Percentiles rank a stretch among this genome's conserved stretches.
These are phyloP conservation scores for Halophytophthora batemanensis DNA, from an alignment of 352 stramenopile genomes.

Conservation along the genomic window DNA sequence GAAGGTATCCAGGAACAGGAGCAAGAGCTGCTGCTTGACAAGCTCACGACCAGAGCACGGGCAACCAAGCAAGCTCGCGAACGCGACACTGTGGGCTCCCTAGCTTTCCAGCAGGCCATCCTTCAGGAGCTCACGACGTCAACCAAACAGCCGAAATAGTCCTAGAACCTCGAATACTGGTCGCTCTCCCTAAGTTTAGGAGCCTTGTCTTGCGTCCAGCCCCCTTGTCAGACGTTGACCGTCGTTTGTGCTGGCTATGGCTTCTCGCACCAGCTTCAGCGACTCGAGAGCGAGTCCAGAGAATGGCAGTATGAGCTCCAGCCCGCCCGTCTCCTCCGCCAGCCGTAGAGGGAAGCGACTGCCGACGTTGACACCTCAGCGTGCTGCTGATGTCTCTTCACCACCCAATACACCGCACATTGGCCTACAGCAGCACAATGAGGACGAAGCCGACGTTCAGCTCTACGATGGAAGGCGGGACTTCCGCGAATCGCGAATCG, in stretches of 20 bases:
- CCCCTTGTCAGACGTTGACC: neutral
- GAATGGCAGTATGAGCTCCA: conserved; percentile 20
- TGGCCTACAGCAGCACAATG: neutral
- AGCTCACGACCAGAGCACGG: conserved; percentile 30
- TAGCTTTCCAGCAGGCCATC: conserved; percentile 48
- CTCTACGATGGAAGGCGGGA: neutral
- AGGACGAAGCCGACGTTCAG: neutral
- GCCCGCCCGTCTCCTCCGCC: conserved; percentile 5
- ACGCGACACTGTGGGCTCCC: conserved; percentile 32
- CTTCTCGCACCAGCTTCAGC: neutral
- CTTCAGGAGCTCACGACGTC: conserved; percentile 35
- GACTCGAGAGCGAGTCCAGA: neutral
- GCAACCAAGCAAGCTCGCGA: conserved; percentile 30
- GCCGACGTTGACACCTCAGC: neutral
- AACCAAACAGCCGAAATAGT: conserved; percentile 28
- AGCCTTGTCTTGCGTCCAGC: neutral
- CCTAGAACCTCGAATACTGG: conserved; percentile 6
- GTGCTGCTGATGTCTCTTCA: neutral
- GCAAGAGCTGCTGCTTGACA: conserved; percentile 19
- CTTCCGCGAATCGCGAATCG: conserved; percentile 5
- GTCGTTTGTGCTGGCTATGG: neutral
- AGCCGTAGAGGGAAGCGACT: conserved; percentile 1
- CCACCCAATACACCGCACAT: neutral
- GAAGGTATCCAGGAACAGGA: conserved; percentile 24
- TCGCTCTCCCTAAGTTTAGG: neutral